A percentile compares a stretch with the other conserved stretches of the same genome.
Conservation (phyloP, 257 asterid species). For the Fraxinus anomala region DNA sequence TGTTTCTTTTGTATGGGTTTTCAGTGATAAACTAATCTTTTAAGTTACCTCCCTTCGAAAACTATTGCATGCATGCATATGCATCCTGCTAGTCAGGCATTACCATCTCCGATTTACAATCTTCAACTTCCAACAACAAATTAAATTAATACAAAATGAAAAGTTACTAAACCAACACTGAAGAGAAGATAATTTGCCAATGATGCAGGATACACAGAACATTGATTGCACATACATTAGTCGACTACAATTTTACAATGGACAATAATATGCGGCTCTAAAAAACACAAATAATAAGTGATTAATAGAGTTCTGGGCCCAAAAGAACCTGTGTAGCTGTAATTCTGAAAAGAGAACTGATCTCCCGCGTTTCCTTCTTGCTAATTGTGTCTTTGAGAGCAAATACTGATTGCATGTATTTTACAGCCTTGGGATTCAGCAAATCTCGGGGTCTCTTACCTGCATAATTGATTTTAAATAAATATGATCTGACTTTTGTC, state of each 20-base stretch:
- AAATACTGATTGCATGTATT: conserved; percentile 85
- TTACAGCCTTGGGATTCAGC: conserved; percentile 89
- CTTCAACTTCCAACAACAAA: neutral
- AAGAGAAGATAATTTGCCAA: neutral
- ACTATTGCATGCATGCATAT: too few relatives aligned
- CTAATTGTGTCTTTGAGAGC: conserved; percentile 79
- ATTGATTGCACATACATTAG: neutral
- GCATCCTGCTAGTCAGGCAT: neutral
- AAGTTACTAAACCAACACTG: neutral
- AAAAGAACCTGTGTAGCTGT: conserved; percentile 78
- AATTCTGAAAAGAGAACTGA: conserved; percentile 90
- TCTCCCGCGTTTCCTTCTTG: conserved; percentile 92
- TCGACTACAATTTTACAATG: neutral
- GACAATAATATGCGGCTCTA: neutral
- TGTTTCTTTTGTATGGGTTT: neutral
- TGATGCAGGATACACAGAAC: neutral
- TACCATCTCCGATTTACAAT: neutral
- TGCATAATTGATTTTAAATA: conserved; percentile 26
- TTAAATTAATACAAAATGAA: neutral
- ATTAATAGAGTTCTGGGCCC: neutral
- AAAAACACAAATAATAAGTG: conserved; percentile 1
- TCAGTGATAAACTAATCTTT: neutral
- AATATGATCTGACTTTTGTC: neutral
- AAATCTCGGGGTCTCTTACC: conserved; percentile 98
- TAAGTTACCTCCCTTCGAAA: neutral